Conservation (phyloP, 2,329 filamentous ascomycete genomes). For the Pezicula rhizophila region DNA sequence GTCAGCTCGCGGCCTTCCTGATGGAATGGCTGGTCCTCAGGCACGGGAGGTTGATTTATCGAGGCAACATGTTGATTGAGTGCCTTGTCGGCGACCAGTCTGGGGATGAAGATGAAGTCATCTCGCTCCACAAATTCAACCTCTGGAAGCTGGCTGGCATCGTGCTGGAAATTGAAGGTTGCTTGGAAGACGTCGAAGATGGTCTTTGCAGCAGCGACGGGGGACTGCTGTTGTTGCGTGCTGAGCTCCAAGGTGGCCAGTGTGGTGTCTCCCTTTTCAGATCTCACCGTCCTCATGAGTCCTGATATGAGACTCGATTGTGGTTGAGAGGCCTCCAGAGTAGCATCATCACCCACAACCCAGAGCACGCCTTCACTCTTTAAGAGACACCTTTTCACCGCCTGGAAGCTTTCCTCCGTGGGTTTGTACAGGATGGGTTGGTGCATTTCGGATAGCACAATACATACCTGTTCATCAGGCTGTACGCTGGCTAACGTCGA, state of each 20-base stretch:
- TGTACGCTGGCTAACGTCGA: too few relatives aligned
- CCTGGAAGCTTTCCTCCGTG: neutral
- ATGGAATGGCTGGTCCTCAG: neutral
- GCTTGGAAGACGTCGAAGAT: neutral
- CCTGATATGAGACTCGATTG: constrained; percentile 18
- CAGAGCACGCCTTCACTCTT: neutral
- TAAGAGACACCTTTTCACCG: neutral
- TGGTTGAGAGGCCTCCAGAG: constrained; percentile 17
- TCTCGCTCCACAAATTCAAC: neutral
- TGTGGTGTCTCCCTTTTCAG: constrained; percentile 18
- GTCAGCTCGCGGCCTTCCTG: neutral
- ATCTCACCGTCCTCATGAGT: constrained; percentile 18
- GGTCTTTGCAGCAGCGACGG: too few relatives aligned
- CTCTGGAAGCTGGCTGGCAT: too few relatives aligned
- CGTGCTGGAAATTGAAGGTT: too few relatives aligned
- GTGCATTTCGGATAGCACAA: neutral
- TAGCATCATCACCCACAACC: constrained; percentile 14
- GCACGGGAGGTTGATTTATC: neutral
- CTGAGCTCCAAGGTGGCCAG: too few relatives aligned
- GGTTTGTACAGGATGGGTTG: neutral
- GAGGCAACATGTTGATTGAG: neutral
- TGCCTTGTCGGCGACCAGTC: neutral
- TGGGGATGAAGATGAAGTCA: neutral
- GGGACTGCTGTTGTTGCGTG: too few relatives aligned
- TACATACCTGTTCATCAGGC: too few relatives aligned